Evolutionary conservation across 2,329 filamentous ascomycete species (phyloP).

Genomic region (Ploettnerulaceae sp.): DNA sequence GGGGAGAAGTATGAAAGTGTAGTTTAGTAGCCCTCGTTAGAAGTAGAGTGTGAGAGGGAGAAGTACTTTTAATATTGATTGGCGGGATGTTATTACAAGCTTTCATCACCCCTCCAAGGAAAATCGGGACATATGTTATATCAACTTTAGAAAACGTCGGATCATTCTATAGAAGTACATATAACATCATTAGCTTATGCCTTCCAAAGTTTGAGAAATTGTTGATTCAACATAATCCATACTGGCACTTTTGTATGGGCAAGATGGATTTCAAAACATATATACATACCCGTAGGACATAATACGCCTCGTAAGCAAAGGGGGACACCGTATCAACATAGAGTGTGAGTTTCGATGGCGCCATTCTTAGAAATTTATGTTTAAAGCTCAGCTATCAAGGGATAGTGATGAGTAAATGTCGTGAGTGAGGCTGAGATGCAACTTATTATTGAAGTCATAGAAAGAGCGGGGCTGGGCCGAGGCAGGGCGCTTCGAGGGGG

Average conservation of each 20-base stretch:
- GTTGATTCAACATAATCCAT: not conserved
- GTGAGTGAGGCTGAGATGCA: not conserved
- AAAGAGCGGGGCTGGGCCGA: not conserved
- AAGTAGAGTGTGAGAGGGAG: not conserved
- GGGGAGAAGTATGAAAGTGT: not conserved
- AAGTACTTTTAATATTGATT: slow-evolving; percentile 49
- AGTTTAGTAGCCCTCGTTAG: not conserved
- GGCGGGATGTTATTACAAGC: slow-evolving; percentile 49
- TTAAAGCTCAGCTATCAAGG: not conserved
- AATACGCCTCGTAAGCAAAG: slow-evolving; percentile 56
- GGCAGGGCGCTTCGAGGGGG: not conserved
- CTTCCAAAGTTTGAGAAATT: not conserved
- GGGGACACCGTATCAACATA: slow-evolving; percentile 56
- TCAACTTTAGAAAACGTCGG: slow-evolving; percentile 50
- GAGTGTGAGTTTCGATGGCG: slow-evolving; percentile 42
- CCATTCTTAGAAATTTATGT: slow-evolving; percentile 6
- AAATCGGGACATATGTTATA: slow-evolving; percentile 53
- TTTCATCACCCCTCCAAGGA: slow-evolving; percentile 56
- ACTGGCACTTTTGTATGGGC: not conserved
- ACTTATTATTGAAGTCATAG: not conserved
- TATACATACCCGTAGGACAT: slow-evolving; percentile 45
- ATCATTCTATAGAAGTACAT: slow-evolving; percentile 42
- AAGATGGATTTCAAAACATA: not conserved
- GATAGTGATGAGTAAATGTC: not conserved
- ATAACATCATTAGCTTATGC: not conserved